These are phyloP conservation scores for Candida wancherniae DNA, from an alignment of 805 yeast species.

Conservation along the genomic window DNA sequence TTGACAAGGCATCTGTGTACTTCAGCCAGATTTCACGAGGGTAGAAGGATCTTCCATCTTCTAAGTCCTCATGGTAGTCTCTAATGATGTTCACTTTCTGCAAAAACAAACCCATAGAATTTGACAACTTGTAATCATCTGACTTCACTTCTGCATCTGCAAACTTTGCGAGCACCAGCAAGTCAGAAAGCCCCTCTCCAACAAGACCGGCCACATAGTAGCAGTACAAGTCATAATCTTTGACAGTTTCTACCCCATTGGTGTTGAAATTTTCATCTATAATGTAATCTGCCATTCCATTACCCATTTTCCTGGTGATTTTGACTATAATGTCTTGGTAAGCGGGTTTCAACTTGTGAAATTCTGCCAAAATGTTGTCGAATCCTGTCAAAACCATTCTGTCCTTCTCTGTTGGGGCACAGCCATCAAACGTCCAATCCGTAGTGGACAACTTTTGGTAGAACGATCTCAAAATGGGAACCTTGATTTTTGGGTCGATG, in stretches of 20 bases:
- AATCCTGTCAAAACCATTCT: slow-evolving; percentile 78
- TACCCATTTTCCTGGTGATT: slow-evolving; percentile 84
- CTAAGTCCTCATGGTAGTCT: slow-evolving; percentile 88
- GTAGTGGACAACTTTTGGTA: slow-evolving; percentile 53
- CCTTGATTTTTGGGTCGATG: slow-evolving; percentile 61
- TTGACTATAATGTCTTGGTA: slow-evolving; percentile 77
- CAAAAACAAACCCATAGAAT: slow-evolving; percentile 90
- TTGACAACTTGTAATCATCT: slow-evolving; percentile 54
- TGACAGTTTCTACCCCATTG: slow-evolving; percentile 71
- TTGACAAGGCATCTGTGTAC: slow-evolving; percentile 60
- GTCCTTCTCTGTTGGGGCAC: slow-evolving; percentile 74
- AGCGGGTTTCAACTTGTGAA: slow-evolving; percentile 63
- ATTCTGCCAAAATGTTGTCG: slow-evolving; percentile 63
- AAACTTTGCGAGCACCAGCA: slow-evolving; percentile 72
- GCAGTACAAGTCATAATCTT: slow-evolving; percentile 88
- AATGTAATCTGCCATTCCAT: slow-evolving; percentile 96
- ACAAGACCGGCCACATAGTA: slow-evolving; percentile 97
- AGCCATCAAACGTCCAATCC: slow-evolving; percentile 81
- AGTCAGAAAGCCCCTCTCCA: slow-evolving; percentile 89
- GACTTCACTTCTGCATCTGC: slow-evolving; percentile 47
- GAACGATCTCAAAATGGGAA: slow-evolving; percentile 70
- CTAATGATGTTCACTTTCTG: slow-evolving; percentile 96
- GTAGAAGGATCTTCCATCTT: slow-evolving; percentile 93
- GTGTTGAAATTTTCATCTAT: slow-evolving; percentile 70
- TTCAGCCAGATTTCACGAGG: slow-evolving; percentile 91